A percentile compares a stretch with the other conserved stretches of the same genome.
These are phyloP conservation scores for Fraxinus dipetala DNA, from an alignment of 305 asterid species.

Conservation along the genomic window DNA sequence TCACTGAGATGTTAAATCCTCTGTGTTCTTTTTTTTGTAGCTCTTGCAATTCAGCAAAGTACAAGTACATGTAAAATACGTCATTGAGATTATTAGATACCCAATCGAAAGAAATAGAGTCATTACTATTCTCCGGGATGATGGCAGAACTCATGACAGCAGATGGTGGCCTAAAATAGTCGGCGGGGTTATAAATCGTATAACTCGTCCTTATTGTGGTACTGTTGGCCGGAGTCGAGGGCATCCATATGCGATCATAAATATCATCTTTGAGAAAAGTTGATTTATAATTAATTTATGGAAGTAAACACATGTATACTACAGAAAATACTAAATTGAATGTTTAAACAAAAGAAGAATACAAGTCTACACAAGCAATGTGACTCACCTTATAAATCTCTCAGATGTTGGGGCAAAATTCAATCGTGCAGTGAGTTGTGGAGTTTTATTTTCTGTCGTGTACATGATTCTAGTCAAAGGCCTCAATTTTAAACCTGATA, in stretches of 20 bases:
- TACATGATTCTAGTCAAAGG: conserved; percentile 9
- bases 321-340: not conserved
- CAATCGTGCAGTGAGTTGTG: not conserved
- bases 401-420: not conserved
- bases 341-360: not conserved
- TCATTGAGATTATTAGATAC: not conserved
- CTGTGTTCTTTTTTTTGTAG: conserved; percentile 7
- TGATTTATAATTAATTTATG: not conserved
- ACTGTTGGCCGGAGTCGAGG: not conserved
- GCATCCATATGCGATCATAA: conserved; percentile 24
- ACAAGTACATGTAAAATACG: conserved; percentile 11
- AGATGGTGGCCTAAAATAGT: not conserved
- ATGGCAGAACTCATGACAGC: conserved; percentile 16
- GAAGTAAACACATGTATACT: not conserved
- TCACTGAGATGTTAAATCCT: conserved; percentile 12
- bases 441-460: not conserved
- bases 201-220: not conserved
- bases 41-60: conserved; percentile 26
- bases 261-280: conserved; percentile 13
- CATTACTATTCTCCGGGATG: not conserved
- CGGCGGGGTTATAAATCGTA: not conserved
- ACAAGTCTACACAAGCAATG: not conserved
- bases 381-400: conserved; percentile 2
- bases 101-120: not conserved
- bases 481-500: conserved; percentile 23